Evolutionary conservation across 148 eudicot species (phyloP), one percentile per base, ranked within the genome.

Genomic region (Silene latifolia): DNA sequence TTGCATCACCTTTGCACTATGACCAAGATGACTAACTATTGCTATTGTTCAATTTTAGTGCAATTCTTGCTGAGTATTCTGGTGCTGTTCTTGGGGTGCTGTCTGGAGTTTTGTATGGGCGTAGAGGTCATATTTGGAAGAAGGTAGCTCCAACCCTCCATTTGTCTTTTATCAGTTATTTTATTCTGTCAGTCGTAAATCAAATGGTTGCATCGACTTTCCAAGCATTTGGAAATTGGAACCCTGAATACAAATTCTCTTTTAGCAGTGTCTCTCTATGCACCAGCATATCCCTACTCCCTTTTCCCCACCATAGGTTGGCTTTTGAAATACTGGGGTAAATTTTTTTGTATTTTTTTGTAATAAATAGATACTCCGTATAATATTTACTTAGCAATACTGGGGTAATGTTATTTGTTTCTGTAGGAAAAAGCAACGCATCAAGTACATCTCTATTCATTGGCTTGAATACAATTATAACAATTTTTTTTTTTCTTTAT

Each of bases 51-150:
- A 69, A 53, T 57, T 69, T 39, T 86, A 94, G 98, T 86, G 96
- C 93, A 68, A 84, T 95, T 78, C 82, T 95, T 85, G 96, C 89
- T 51, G 98, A 95, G 71, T 95, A 95, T 78, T 90, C 98, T 54
- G 98, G 98, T 78, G 98, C 98, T 77, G 88, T 94, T 66, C 98
- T 94, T 72, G 98, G 98, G 84, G 98, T 94, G 21, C 67, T 94
- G 68, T 94, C 98, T 63, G 96, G 87, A 27, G 92, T 85, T 53
- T 65, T 94, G 69, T 91, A 91, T 86, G 93, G 97, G 63, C 86
- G 89, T 79, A 80, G 87, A 69, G 93, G 87, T 77, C 90, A 82
- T 78, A 69, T 87, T 47, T 94, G 96, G 98, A 94, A 89, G 80
- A 94, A 94, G 98, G 98, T 94, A 76, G 54, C 46, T 79, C 44